Percentiles rank a stretch among this genome's conserved stretches.
Evolutionary conservation across 1,284 basidiomycete species (phyloP).

Genomic region (Polyporus tsugae): DNA sequence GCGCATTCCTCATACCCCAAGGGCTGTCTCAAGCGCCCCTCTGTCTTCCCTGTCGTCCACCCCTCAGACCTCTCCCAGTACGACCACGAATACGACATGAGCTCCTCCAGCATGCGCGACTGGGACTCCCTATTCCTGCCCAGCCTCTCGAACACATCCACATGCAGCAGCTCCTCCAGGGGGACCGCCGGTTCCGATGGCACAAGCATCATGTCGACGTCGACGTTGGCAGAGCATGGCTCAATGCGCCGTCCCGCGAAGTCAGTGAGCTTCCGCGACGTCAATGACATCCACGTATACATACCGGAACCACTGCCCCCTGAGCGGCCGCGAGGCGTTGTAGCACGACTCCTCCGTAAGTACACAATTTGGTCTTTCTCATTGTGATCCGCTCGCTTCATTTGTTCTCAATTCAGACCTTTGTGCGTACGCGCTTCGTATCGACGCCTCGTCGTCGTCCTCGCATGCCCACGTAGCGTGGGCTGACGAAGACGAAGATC

Average conservation of each 20-base stretch:
- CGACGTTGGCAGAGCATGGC: background rate
- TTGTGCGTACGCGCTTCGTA: background rate
- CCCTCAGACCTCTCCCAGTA: background rate
- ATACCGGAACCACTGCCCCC: background rate
- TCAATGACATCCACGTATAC: background rate
- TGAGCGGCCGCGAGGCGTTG: background rate
- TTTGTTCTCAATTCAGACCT: background rate
- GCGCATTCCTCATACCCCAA: background rate
- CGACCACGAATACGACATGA: conserved; percentile 5
- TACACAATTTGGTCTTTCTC: background rate
- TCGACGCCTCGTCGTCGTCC: background rate
- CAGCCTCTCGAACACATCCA: background rate
- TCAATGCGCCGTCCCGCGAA: background rate
- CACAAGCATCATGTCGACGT: background rate
- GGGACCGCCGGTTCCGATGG: background rate
- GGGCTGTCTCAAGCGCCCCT: conserved; percentile 6
- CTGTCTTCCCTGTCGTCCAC: background rate
- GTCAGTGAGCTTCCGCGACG: conserved; percentile 2
- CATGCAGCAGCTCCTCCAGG: background rate
- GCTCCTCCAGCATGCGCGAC: background rate
- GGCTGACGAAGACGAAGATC: background rate
- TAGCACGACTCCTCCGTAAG: background rate
- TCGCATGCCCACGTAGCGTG: background rate
- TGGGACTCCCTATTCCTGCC: background rate
- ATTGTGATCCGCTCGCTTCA: background rate